Conservation (phyloP, 257 asterid species). For the Striga asiatica region DNA sequence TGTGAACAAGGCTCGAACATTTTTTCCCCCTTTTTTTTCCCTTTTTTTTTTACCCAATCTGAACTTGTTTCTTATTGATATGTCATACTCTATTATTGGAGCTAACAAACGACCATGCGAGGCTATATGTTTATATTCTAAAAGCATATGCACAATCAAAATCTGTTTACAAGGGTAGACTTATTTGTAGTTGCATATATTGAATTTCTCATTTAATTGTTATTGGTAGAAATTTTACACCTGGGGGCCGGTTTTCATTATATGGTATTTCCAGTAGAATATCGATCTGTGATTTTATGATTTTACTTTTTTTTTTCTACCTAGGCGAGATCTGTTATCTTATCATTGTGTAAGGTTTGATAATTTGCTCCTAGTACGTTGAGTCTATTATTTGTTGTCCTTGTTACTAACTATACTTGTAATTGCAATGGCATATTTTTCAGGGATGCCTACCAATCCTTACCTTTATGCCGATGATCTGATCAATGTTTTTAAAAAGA, state of each 20-base stretch:
- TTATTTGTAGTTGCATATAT: too few species aligned
- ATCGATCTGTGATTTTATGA: background rate
- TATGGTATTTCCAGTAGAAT: background rate
- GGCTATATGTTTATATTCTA: background rate
- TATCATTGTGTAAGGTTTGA: background rate
- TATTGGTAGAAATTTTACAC: background rate
- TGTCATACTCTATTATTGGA: background rate
- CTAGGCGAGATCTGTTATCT: background rate
- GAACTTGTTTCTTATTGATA: slow-evolving; percentile 8
- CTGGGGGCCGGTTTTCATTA: background rate
- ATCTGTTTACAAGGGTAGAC: too few species aligned
- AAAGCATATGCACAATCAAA: too few species aligned
- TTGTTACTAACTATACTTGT: background rate
- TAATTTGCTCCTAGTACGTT: background rate
- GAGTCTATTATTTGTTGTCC: background rate
- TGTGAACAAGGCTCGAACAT: too few species aligned
- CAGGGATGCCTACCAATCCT: slow-evolving; percentile 93
- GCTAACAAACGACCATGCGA: background rate
- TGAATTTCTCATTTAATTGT: too few species aligned
- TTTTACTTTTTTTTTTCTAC: background rate
- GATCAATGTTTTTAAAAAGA: slow-evolving; percentile 50
- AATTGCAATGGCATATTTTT: slow-evolving; percentile 4
- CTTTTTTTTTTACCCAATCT: too few species aligned
- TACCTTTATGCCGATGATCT: slow-evolving; percentile 73
- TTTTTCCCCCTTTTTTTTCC: too few species aligned